These are phyloP conservation scores for Skeletonema tropicum DNA, from an alignment of 108 stramenopile species.

Conservation along the genomic window DNA sequence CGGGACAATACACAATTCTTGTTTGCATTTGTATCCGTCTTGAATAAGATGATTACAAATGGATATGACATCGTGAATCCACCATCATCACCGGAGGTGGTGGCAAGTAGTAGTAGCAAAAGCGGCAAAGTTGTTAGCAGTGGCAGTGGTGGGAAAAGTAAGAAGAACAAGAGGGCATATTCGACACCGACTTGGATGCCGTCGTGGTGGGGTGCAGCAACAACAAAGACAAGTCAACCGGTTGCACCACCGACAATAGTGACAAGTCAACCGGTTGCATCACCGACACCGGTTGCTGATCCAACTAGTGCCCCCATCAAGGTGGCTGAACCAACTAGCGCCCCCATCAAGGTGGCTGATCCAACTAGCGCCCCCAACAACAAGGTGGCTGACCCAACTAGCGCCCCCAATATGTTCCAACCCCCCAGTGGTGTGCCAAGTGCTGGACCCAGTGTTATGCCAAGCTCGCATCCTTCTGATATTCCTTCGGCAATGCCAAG, in stretches of 20 bases:
- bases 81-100: not conserved
- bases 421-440: not conserved
- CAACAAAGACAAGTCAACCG: not conserved
- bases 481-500: not conserved
- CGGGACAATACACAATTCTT: constrained; percentile 19
- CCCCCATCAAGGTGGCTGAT: too few relatives aligned
- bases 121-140: not conserved
- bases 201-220: not conserved
- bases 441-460: not conserved
- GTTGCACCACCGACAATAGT: too few relatives aligned
- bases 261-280: too few relatives aligned
- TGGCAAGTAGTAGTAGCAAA: not conserved
- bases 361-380: too few relatives aligned
- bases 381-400: too few relatives aligned
- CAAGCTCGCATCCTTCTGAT: too few relatives aligned
- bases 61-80: constrained; percentile 18
- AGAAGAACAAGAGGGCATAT: not conserved
- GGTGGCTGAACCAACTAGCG: too few relatives aligned
- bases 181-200: constrained; percentile 1
- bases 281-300: too few relatives aligned
- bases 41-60: constrained; percentile 25
- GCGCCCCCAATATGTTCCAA: too few relatives aligned
- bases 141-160: not conserved
- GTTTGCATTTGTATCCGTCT: constrained; percentile 11
- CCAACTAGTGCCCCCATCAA: too few relatives aligned